These are phyloP conservation scores for Cyathus striatus DNA, from an alignment of 768 basidiomycete species.

Conservation along the genomic window DNA sequence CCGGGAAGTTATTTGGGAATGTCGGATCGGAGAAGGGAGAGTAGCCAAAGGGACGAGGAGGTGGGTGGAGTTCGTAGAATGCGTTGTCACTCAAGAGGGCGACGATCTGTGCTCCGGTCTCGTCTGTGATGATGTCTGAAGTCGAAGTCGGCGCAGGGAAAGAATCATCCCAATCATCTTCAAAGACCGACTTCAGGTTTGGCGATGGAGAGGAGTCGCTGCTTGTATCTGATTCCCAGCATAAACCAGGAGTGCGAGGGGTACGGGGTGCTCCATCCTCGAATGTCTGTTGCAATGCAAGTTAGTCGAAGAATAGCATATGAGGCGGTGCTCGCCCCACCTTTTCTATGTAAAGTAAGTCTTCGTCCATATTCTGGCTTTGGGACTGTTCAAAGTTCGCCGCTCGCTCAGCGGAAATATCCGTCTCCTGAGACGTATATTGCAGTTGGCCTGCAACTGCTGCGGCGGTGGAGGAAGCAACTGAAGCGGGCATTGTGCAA, in stretches of 20 bases:
- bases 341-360: not conserved
- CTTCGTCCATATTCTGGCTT: too few species aligned
- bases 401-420: not conserved
- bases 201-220: conserved; percentile 5
- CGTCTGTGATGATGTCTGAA: conserved; percentile 11
- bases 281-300: too few species aligned
- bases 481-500: too few species aligned
- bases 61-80: conserved; percentile 26
- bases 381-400: not conserved
- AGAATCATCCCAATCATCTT: conserved; percentile 7
- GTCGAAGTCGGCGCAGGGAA: not conserved
- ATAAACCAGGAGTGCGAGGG: not conserved
- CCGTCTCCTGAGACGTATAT: conserved; percentile 2
- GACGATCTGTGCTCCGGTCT: conserved; percentile 28
- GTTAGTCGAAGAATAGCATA: too few species aligned
- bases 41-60: conserved; percentile 20
- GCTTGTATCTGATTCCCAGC: conserved; percentile 4
- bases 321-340: too few species aligned
- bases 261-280: too few species aligned
- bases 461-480: not conserved
- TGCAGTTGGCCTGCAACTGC: conserved; percentile 10
- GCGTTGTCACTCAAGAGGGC: conserved; percentile 31
- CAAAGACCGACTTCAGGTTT: conserved; percentile 7
- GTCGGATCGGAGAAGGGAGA: conserved; percentile 19
- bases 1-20: conserved; percentile 16